Base-by-base conservation (phyloP, 1,139 yeast species). In the Protomyces inouyei region DNA sequence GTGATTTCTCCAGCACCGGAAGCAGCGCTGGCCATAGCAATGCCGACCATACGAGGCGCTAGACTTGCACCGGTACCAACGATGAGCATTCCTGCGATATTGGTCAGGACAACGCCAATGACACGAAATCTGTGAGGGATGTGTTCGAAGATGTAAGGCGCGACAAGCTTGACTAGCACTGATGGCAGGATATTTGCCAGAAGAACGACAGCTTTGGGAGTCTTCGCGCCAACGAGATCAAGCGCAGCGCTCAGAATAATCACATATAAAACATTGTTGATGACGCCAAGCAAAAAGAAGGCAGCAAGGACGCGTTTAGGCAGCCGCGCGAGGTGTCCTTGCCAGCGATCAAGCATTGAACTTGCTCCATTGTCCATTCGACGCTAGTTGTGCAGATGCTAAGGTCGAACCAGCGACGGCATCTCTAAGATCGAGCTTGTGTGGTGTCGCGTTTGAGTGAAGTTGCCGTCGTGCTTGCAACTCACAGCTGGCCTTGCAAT, bases 1-100 rank as follows among this genome's bases (percentile, higher is more conserved):
- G 97, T 88, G 18, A 88, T 79, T 72, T 93, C 98, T 0, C 98
- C 98, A 35, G 91, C 76, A 0, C 98, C 98, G 0, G 96, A 86
- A 16, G 96, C 86, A 4, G 84, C 72, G 0, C 96, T 88, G 0
- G 98, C 97, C 70, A 92, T 71, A 6, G 82, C 78, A n/a, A 92
- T 85, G 0, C 98, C 98, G 16, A 82, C 67, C 18, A 92, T 74
- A 64, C 84, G 82, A 25, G 77, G 38, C 3, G 66, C 53, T 9
- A 80, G 72, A 0, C 73, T 54, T 3, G 74, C 70, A 1, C 75
- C 76, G 28, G 80, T 73, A 1, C 95, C 86, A 12, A 91, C 83
- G 0, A 85, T 69, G 2, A 85, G 71, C 97, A 93, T 92, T 0
- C 98, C 98, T 0, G 76, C n/a, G 38, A 82, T 76, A 51, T 96